phyloP scores from a whole-genome alignment of 371 early-diverging fungal genomes.

The Circinella minor region DNA sequence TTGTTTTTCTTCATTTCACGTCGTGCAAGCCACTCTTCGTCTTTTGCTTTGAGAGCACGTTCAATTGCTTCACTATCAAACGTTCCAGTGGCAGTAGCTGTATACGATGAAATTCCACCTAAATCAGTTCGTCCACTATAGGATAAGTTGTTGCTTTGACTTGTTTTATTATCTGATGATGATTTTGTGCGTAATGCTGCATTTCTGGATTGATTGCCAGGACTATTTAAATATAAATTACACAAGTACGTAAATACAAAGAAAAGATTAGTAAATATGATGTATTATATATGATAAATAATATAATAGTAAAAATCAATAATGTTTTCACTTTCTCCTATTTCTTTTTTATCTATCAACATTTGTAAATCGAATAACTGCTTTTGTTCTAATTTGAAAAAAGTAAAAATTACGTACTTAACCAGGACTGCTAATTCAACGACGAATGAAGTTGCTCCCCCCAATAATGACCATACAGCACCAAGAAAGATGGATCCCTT shows the following conservation, averaged over 20 bases:
- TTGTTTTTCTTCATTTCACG: not conserved
- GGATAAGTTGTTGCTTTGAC: not conserved
- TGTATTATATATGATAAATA: too few species aligned
- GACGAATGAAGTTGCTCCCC: not conserved
- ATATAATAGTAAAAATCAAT: too few species aligned
- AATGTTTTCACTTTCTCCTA: too few species aligned
- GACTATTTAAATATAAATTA: not conserved
- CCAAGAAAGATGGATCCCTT: not conserved
- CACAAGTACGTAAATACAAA: too few species aligned
- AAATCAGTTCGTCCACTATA: not conserved
- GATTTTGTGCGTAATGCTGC: not conserved
- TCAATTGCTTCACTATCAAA: not conserved
- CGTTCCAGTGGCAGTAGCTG: not conserved
- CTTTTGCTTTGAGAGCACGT: constrained; percentile 7
- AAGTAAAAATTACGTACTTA: not conserved
- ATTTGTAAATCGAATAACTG: too few species aligned
- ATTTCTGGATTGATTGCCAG: not conserved
- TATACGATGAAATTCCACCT: not conserved
- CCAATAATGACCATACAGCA: not conserved
- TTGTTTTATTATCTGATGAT: constrained; percentile 4
- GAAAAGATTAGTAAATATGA: too few species aligned
- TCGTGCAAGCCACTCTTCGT: constrained; percentile 25
- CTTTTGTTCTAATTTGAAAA: too few species aligned
- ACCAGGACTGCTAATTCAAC: not conserved
- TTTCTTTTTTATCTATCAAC: too few species aligned